Conservation (phyloP, 768 basidiomycete genomes). For the Macrolepiota albuminosa region DNA sequence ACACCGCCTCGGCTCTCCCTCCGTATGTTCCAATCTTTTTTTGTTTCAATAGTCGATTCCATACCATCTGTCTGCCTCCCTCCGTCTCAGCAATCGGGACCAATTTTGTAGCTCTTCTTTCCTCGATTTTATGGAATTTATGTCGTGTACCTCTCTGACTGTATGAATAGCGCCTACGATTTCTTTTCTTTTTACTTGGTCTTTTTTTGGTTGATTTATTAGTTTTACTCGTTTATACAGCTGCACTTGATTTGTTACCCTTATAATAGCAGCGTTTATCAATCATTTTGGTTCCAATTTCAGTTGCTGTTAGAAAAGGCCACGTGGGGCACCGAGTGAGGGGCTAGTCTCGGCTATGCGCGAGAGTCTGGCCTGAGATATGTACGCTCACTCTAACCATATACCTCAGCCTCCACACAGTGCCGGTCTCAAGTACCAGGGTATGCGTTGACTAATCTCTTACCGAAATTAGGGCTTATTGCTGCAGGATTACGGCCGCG, state of each 20-base stretch:
- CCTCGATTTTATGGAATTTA: conserved; percentile 12
- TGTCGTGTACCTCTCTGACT: conserved; percentile 15
- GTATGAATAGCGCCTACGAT: conserved; percentile 16
- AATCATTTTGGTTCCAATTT: not conserved
- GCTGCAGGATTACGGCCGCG: conserved; percentile 65
- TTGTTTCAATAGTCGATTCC: conserved; percentile 8
- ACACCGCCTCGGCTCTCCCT: not conserved
- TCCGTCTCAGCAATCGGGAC: conserved; percentile 1
- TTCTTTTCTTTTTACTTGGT: not conserved
- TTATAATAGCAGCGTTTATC: not conserved
- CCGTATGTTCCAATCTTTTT: not conserved
- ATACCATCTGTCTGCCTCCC: not conserved
- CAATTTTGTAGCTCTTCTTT: conserved; percentile 12
- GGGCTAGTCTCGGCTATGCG: not conserved
- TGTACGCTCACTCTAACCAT: conserved; percentile 44
- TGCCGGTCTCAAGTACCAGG: conserved; percentile 50
- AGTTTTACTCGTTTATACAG: not conserved
- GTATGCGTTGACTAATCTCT: conserved; percentile 14
- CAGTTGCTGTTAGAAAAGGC: not conserved
- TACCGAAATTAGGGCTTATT: conserved; percentile 7
- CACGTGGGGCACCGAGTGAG: not conserved
- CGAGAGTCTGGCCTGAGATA: conserved; percentile 23
- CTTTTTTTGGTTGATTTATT: not conserved
- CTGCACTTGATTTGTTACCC: not conserved
- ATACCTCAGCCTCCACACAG: conserved; percentile 72